These are phyloP conservation scores for Sugiyamaella americana DNA, from an alignment of 805 yeast genomes.

Conservation along the genomic window DNA sequence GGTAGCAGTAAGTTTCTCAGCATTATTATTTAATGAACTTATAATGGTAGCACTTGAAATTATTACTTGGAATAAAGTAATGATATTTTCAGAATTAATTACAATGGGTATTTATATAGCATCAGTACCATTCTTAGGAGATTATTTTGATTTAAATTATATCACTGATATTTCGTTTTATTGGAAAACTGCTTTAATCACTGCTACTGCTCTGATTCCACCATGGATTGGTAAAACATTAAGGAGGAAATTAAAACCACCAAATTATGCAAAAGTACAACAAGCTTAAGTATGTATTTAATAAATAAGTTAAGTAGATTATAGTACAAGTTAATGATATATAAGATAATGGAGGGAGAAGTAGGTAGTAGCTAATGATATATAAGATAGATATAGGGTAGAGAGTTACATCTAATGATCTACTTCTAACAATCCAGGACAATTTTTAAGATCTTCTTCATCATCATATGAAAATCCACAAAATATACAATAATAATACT, in stretches of 20 bases:
- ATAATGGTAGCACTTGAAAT: conserved; percentile 91
- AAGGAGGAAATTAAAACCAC: conserved; percentile 76
- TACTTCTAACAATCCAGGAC: conserved; percentile 46
- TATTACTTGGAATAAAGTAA: conserved; percentile 79
- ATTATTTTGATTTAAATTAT: conserved; percentile 74
- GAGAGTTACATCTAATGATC: conserved; percentile 34
- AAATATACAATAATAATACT: conserved; percentile 43
- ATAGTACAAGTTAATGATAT: too few species aligned
- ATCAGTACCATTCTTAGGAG: conserved; percentile 76
- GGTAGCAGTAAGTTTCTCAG: conserved; percentile 84
- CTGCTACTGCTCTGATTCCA: conserved; percentile 71
- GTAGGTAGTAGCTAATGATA: too few species aligned
- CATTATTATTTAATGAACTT: conserved; percentile 76
- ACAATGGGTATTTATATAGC: conserved; percentile 63
- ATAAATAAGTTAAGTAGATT: not conserved
- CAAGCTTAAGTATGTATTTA: conserved; percentile 42
- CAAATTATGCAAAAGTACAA: conserved; percentile 95
- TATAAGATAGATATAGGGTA: not conserved
- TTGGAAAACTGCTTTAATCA: conserved; percentile 63
- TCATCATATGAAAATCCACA: conserved; percentile 41
- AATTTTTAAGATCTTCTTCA: conserved; percentile 37
- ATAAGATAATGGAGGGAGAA: too few species aligned
- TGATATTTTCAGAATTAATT: conserved; percentile 65
- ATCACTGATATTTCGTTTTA: conserved; percentile 51
- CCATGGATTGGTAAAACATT: conserved; percentile 81